These are phyloP conservation scores for Capronia americana DNA, from an alignment of 2,329 filamentous ascomycete species.

Conservation along the genomic window DNA sequence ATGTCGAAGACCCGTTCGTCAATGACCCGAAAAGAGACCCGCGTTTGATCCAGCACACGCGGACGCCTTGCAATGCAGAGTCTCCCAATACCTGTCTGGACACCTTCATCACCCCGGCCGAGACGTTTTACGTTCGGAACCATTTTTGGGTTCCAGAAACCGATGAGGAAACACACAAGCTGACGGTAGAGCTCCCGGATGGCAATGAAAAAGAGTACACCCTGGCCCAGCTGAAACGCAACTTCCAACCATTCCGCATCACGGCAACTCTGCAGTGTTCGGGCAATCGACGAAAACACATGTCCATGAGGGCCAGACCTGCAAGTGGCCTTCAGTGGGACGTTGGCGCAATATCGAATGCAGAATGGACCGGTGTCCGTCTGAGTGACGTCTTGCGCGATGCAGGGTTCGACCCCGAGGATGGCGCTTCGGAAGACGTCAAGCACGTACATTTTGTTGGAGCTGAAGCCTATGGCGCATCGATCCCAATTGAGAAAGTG, in stretches of 20 bases:
- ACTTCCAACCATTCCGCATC: slow-evolving; percentile 58
- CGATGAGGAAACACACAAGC: slow-evolving; percentile 51
- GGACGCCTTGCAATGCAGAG: slow-evolving; percentile 67
- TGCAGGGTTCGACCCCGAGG: slow-evolving; percentile 56
- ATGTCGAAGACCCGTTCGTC: slow-evolving; percentile 56
- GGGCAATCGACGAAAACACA: slow-evolving; percentile 65
- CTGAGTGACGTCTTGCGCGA: slow-evolving; percentile 64
- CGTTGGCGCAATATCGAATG: slow-evolving; percentile 66
- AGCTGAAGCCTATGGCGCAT: slow-evolving; percentile 64
- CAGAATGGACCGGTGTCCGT: slow-evolving; percentile 64
- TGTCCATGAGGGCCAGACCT: slow-evolving; percentile 57
- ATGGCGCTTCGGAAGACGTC: slow-evolving; percentile 44
- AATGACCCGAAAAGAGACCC: slow-evolving; percentile 56
- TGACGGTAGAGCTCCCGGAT: slow-evolving; percentile 64
- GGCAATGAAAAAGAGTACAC: slow-evolving; percentile 62
- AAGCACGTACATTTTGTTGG: slow-evolving; percentile 65
- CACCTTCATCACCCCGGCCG: slow-evolving; percentile 62
- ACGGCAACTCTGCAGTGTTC: slow-evolving; percentile 67
- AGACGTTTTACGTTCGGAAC: slow-evolving; percentile 66
- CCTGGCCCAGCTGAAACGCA: slow-evolving; percentile 58
- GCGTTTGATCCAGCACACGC: slow-evolving; percentile 59
- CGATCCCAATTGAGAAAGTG: slow-evolving; percentile 65
- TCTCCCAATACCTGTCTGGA: slow-evolving; percentile 59
- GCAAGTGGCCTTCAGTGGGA: slow-evolving; percentile 67
- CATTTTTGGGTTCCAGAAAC: slow-evolving; percentile 67